Base-by-base conservation (phyloP, 1,139 yeast genomes). In the Lodderomyces jiufengensis region DNA sequence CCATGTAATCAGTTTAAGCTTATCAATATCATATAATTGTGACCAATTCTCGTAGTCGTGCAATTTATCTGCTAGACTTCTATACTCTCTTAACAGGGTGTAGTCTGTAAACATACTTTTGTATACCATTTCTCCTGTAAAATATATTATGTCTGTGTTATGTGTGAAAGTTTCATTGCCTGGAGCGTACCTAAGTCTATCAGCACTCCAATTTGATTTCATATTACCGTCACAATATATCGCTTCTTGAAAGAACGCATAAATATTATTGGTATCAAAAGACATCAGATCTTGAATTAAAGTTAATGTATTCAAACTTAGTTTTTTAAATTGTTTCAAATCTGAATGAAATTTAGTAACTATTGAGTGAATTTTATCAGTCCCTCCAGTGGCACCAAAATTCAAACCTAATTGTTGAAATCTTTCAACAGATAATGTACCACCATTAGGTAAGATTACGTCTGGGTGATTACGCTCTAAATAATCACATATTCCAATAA, bases 71-170 rank as follows among this genome's bases (percentile, higher is more conserved):
- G 77, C 76, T 41, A 76, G 55, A 1, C 47, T 48, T 39, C 65
- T 64, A 32, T 76, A 57, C 6, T 57, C 58, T n/a, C 55, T 44
- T 29, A 77, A 57, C 42, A 71, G 74, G 0, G 52, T 47, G 45
- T 63, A 73, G 43, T 75, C 80, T 13, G 70, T 73, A 44, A 53
- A 66, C 73, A 74, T 73, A 10, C 72, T 66, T 39, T 65, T 61
- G 51, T 55, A 73, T 27, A 76, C 77, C 78, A 76, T 75, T 47
- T 77, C 82, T 6, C 81, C 78, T 1, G 80, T 74, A 50, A 77
- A 76, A 42, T 52, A 70, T 3, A 65, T 59, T 1, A 40, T 51
- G 9, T 38, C 29, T 4, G 40, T 41, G 6, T 44, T 39, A 37
- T 45, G 56, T 1, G 59, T 60, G 44, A 56, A 67, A 10, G 45